phyloP scores from a whole-genome alignment of 2,329 filamentous ascomycete species.

The Phaeosphaeriaceae sp. region DNA sequence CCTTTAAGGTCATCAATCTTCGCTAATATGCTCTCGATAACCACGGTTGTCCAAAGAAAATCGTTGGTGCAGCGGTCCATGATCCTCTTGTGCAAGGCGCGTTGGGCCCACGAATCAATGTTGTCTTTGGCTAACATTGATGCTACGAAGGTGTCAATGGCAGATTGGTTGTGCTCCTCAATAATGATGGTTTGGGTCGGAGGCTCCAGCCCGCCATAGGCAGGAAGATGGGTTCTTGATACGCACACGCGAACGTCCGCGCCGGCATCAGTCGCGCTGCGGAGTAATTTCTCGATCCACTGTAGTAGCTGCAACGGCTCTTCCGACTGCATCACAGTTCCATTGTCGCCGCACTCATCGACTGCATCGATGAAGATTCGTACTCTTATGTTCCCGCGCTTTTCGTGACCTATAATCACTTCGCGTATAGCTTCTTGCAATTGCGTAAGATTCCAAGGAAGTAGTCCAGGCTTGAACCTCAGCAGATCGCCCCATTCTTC shows the following conservation, averaged over 20 bases:
- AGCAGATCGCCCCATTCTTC: constrained; percentile 4
- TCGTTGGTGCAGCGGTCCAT: constrained; percentile 3
- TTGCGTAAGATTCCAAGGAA: constrained; percentile 1
- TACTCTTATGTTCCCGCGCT: not conserved
- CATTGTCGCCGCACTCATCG: not conserved
- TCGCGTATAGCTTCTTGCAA: constrained; percentile 1
- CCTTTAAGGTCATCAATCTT: not conserved
- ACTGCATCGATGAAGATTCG: constrained; percentile 2
- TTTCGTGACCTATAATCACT: constrained; percentile 1
- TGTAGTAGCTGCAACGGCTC: constrained; percentile 1
- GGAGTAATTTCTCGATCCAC: not conserved
- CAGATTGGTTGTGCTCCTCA: constrained; percentile 2
- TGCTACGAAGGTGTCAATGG: not conserved
- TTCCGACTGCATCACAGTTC: not conserved
- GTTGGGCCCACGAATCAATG: not conserved
- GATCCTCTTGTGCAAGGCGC: not conserved
- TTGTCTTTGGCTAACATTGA: not conserved
- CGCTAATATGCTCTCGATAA: constrained; percentile 1
- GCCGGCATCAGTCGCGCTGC: not conserved
- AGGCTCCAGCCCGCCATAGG: constrained; percentile 2
- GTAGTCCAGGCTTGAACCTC: constrained; percentile 1
- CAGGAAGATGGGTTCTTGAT: constrained; percentile 1
- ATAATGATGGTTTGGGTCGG: not conserved
- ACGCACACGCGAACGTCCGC: constrained; percentile 3
- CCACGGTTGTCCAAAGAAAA: constrained; percentile 2